Percentiles rank a stretch among this genome's conserved stretches.
phyloP scores from a whole-genome alignment of 2,329 filamentous ascomycete species.

The Neoarthrinium moseri region DNA sequence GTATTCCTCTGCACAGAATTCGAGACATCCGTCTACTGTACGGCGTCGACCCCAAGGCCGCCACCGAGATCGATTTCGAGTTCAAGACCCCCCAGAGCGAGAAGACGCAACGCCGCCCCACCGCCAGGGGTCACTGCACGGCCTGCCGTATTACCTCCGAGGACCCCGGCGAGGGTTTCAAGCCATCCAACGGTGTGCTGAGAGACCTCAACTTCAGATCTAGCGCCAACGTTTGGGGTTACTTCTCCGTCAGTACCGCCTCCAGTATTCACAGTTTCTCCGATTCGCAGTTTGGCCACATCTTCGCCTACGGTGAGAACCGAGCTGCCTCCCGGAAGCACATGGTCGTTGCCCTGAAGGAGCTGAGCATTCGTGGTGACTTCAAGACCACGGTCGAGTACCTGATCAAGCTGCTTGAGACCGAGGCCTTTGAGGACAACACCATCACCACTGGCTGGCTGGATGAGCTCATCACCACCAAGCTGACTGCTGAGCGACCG shows the following conservation, averaged over 20 bases:
- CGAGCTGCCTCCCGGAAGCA: conserved; percentile 94
- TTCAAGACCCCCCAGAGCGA: conserved; percentile 85
- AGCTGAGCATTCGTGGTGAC: conserved; percentile 98
- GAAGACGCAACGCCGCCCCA: conserved; percentile 82
- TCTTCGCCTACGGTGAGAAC: conserved; percentile 98
- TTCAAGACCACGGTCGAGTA: conserved; percentile 99
- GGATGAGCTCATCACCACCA: conserved; percentile 97
- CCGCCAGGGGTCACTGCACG: conserved; percentile 94
- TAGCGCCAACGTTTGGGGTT: conserved; percentile 99
- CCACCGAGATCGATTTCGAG: conserved; percentile 91
- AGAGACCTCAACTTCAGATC: conserved; percentile 98
- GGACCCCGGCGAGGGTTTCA: conserved; percentile 98
- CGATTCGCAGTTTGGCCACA: conserved; percentile 98
- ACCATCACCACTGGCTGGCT: conserved; percentile 99
- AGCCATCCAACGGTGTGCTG: conserved; percentile 98
- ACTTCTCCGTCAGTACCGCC: conserved; percentile 96
- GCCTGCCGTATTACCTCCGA: conserved; percentile 99
- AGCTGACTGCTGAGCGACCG: conserved; percentile 91
- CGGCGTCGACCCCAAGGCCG: conserved; percentile 85
- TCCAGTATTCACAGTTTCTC: conserved; percentile 99
- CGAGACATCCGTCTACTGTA: conserved; percentile 95
- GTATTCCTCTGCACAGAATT: conserved; percentile 91
- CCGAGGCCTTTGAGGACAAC: conserved; percentile 97
- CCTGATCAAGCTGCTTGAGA: conserved; percentile 97
- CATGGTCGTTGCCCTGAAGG: conserved; percentile 98